Base-by-base conservation (phyloP, 2,329 filamentous ascomycete species). In the Cladosporium sp. region DNA sequence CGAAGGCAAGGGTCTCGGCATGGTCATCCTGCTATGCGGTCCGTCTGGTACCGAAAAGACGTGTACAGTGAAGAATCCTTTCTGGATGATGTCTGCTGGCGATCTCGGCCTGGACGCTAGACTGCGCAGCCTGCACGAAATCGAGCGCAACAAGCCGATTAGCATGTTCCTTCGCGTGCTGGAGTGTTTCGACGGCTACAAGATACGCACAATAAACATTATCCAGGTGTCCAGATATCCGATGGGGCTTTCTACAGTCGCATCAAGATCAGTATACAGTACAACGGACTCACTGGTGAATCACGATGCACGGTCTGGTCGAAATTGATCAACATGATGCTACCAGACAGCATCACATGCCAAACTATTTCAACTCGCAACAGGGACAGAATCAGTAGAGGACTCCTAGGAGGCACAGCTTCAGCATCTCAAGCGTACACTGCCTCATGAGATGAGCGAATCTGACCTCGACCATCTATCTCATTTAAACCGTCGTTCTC, bases 11-110 rank as follows among this genome's bases (percentile, higher is more conserved):
- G 84, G 84, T 14, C 77, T 78, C 18, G 83, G 84, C 11, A 79
- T 85, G 62, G 83, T 85, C 63, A 76, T 85, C 64, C 76, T 85
- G 4, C 77, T 86, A 2, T 79, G 76, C 53, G 84, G 83, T 1
- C 81, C 81, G 0, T 82, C 83, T 0, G 83, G 83, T 2, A 59
- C 84, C 1, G 84, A 84, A 16, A 86, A 86, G 74, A 86, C 84
- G 0, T 70, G 83, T 26, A 84, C 82, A 4, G 82, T 84, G 78
- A 75, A 79, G 34, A 80, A 81, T 1, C 84, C 84, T 1, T 74
- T 86, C 0, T 85, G 82, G 69, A 76, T 79, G 60, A 80, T 85
- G 76, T 80, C 77, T 30, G 78, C 80, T 2, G 83, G 82, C 11
- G 83, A 86, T 63, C 76, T 86, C 0, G 83, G 83, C 18, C 76